Base-by-base conservation (phyloP, 1,284 basidiomycete species). In the Bothia castanella region DNA sequence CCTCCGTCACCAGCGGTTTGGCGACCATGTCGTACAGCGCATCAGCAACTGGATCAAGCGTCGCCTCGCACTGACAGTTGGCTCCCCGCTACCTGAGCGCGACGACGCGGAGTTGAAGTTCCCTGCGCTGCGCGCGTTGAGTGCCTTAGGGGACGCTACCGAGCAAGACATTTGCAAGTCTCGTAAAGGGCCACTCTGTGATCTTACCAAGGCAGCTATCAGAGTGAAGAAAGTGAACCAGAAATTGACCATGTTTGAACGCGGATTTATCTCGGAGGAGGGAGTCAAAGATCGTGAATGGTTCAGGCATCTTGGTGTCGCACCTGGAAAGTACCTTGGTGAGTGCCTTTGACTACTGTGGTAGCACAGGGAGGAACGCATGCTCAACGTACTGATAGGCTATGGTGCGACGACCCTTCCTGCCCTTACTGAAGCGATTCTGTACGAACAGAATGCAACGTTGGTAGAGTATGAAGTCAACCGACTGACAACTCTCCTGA, bases 241-340 rank as follows among this genome's bases (percentile, higher is more conserved):
- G 69, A 87, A 85, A 66, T 71, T 95, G 30, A 72, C 78, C 30
- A 63, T 70, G 4, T 96, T 96, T 60, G 95, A 97, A 68, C 77
- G 78, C 47, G 92, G 91, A 11, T 92, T 97, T 70, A 85, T 96
- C 58, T 83, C 83, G 6, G 75, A 87, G 58, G 79, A 77, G 19
- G 95, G 95, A 0, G 75, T 91, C 44, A 85, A 83, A 63, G 85
- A 86, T 52, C 77, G 90, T 27, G 84, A 90, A 64, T 95, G 92
- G 92, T 95, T 83, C 66, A 77, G 77, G 63, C 89, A 95, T 69
- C 76, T 96, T 45, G 91, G 81, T 36, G 90, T 94, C 32, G 90
- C 92, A 6, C 94, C 95, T 8, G 94, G 93, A 23, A 86, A 88
- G 61, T 94, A 88, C 83, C 78, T 92, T 27, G 89, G 92, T 87